Percentiles rank a stretch among this genome's conserved stretches.
Evolutionary conservation across 2,329 filamentous ascomycete genomes (phyloP).

Genomic region (Verticillium klebahnii): DNA sequence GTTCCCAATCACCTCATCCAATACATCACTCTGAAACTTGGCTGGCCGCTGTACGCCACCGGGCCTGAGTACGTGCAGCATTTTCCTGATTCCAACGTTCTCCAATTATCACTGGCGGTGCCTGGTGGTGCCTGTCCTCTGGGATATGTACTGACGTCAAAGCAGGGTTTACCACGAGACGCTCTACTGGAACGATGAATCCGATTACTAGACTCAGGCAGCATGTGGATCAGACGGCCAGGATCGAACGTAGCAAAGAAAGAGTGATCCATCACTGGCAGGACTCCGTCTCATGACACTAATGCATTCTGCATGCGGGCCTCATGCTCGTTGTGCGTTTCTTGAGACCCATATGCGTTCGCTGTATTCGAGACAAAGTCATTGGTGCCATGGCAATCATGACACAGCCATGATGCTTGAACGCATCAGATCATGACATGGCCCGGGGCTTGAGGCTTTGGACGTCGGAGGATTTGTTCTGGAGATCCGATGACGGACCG

Average conservation of each 20-base stretch:
- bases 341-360: background rate
- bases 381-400: background rate
- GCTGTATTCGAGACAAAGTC: background rate
- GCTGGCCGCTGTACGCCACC: slow-evolving; percentile 50
- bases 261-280: background rate
- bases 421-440: background rate
- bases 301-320: background rate
- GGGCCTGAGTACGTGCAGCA: slow-evolving; percentile 44
- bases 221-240: background rate
- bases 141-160: slow-evolving; percentile 3
- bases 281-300: background rate
- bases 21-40: slow-evolving; percentile 50
- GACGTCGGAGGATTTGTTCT: background rate
- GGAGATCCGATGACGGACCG: background rate
- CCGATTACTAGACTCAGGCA: slow-evolving; percentile 28
- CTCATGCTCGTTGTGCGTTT: background rate
- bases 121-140: background rate
- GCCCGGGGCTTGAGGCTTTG: background rate
- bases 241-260: background rate
- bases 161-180: slow-evolving; percentile 37
- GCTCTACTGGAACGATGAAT: slow-evolving; percentile 47
- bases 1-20: slow-evolving; percentile 55
- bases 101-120: background rate
- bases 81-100: slow-evolving; percentile 17
- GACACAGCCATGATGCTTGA: background rate